Conservation (phyloP, 2,329 filamentous ascomycete genomes). For the Colletotrichum magnum region DNA sequence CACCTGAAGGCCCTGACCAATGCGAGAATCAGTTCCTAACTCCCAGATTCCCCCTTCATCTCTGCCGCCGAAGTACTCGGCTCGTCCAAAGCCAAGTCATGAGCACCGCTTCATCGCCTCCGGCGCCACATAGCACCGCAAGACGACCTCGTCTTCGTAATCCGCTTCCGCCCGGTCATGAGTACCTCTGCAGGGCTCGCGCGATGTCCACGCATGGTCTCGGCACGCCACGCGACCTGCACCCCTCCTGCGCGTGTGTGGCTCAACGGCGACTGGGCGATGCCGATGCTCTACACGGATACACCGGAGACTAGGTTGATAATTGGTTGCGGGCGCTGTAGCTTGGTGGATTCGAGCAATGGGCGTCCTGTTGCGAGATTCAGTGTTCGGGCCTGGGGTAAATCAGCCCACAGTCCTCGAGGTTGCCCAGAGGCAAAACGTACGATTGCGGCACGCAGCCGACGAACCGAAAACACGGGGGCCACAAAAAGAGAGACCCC, state of each 20-base stretch:
- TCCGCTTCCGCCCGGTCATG: not conserved
- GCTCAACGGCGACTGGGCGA: not conserved
- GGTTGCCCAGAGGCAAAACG: too few relatives aligned
- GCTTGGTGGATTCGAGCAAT: too few relatives aligned
- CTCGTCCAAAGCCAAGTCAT: not conserved
- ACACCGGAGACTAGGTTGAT: not conserved
- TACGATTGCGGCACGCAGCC: too few relatives aligned
- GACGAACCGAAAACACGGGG: too few relatives aligned
- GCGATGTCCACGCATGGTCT: not conserved
- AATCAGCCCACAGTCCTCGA: too few relatives aligned
- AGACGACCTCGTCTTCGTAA: not conserved
- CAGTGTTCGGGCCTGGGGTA: too few relatives aligned
- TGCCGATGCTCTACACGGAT: not conserved
- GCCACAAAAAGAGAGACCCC: too few relatives aligned
- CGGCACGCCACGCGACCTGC: not conserved
- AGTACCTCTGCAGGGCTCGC: not conserved
- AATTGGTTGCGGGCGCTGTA: not conserved
- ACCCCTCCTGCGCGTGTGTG: not conserved
- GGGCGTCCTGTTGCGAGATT: too few relatives aligned
- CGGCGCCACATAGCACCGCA: not conserved
- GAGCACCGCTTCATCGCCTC: not conserved
- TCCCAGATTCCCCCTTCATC: too few relatives aligned
- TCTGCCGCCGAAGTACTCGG: too few relatives aligned
- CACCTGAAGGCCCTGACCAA: too few relatives aligned
- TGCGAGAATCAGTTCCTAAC: too few relatives aligned